Percentiles rank a stretch among this genome's conserved stretches.
These are phyloP conservation scores for Botryotinia globosa DNA, from an alignment of 2,329 filamentous ascomycete species.

Conservation along the genomic window DNA sequence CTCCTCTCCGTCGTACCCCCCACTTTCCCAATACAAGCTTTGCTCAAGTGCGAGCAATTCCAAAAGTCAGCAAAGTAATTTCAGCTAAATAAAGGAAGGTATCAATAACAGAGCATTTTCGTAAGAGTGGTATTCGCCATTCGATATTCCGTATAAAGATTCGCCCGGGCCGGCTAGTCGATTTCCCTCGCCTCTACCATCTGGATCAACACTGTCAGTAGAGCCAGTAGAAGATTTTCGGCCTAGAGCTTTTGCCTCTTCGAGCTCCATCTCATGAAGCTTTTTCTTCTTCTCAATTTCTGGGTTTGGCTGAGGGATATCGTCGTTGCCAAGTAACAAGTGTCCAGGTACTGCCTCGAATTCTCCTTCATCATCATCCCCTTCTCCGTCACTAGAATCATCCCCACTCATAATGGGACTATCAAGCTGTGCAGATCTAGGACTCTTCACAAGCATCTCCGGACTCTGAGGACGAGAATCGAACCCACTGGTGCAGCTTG, in stretches of 20 bases:
- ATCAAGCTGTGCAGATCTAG: conserved; percentile 37
- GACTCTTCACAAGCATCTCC: conserved; percentile 45
- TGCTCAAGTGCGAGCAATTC: conserved; percentile 2
- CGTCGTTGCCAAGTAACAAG: conserved; percentile 29
- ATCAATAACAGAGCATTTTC: conserved; percentile 21
- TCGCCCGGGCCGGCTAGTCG: conserved; percentile 21
- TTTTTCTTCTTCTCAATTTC: conserved; percentile 47
- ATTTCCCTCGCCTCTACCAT: conserved; percentile 5
- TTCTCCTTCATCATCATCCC: conserved; percentile 38
- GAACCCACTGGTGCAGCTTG: conserved; percentile 29
- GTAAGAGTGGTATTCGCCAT: conserved; percentile 18
- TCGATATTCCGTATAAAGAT: conserved; percentile 14
- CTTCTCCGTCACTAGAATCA: conserved; percentile 41
- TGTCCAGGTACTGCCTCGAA: conserved; percentile 37
- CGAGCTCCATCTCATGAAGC: conserved; percentile 59
- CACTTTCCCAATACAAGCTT: background rate
- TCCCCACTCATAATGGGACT: conserved; percentile 39
- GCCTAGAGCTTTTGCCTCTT: conserved; percentile 52
- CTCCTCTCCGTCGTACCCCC: too few relatives aligned
- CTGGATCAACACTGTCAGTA: conserved; percentile 16
- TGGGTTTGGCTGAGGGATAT: conserved; percentile 22
- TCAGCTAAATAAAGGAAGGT: conserved; percentile 20
- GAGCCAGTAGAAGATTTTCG: conserved; percentile 31
- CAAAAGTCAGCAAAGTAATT: conserved; percentile 1
- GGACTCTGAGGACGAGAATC: conserved; percentile 39